Evolutionary conservation across 2,329 filamentous ascomycete species (phyloP).

Genomic region (Botrytis squamosa): DNA sequence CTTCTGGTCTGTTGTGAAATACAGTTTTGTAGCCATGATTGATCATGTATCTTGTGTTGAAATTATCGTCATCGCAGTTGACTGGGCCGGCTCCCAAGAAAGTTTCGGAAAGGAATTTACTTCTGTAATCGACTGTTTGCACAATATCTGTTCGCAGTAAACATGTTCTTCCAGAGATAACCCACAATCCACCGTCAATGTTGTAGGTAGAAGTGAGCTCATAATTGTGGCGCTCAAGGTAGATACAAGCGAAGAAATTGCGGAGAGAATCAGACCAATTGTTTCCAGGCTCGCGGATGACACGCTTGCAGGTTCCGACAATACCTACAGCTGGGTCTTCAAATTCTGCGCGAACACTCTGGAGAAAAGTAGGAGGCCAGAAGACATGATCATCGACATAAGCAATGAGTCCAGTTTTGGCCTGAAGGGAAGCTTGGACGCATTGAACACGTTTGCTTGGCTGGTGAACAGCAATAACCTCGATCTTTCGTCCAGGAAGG

Average conservation of each 20-base stretch:
- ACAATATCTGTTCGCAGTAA: conserved; percentile 53
- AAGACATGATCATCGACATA: conserved; percentile 30
- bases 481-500: conserved; percentile 2
- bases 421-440: conserved; percentile 22
- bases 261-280: conserved; percentile 23
- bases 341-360: conserved; percentile 26
- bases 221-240: conserved; percentile 62
- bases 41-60: conserved; percentile 54
- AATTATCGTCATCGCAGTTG: conserved; percentile 61
- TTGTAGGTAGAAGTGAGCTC: conserved; percentile 56
- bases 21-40: conserved; percentile 51
- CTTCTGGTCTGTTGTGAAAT: conserved; percentile 52
- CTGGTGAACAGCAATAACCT: conserved; percentile 11
- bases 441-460: conserved; percentile 28
- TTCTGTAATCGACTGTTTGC: conserved; percentile 44
- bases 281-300: conserved; percentile 42
- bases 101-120: conserved; percentile 50
- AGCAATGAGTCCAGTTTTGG: conserved; percentile 25
- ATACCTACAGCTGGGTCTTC: conserved; percentile 46
- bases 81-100: conserved; percentile 50
- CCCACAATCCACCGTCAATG: conserved; percentile 58
- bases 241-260: conserved; percentile 59
- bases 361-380: conserved; percentile 29
- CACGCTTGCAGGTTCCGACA: conserved; percentile 57
- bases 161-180: conserved; percentile 56